Conservation (phyloP, 768 basidiomycete genomes). For the Tylopilus rubrobrunneus region DNA sequence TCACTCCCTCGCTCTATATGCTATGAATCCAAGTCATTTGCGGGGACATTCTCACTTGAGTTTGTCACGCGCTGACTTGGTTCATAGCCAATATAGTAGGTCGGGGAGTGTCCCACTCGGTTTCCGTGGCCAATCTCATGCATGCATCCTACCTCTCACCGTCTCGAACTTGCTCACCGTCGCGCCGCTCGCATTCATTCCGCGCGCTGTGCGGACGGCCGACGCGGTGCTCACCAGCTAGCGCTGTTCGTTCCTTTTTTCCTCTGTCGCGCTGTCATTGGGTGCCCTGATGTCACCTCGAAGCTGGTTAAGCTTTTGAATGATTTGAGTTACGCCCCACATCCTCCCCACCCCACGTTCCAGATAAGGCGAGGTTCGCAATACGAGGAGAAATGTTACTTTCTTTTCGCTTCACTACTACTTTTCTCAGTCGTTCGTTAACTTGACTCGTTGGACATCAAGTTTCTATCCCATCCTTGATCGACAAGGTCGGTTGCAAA, state of each 20-base stretch:
- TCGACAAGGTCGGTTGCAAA: background rate
- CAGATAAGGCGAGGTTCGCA: constrained; percentile 2
- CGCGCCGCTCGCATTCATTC: background rate
- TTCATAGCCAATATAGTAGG: constrained; percentile 60
- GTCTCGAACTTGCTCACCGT: background rate
- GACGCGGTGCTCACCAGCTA: background rate
- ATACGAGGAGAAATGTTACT: background rate
- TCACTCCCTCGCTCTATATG: constrained; percentile 29
- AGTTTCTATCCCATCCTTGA: background rate
- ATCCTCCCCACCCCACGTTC: constrained; percentile 17
- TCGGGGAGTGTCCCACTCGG: constrained; percentile 35
- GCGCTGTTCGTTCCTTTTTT: background rate
- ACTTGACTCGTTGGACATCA: too few species aligned
- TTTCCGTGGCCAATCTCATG: constrained; percentile 6
- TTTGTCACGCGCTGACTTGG: constrained; percentile 36
- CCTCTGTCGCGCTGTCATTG: background rate
- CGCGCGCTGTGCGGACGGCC: too few species aligned
- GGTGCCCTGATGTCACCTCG: background rate
- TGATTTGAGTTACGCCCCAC: constrained; percentile 19
- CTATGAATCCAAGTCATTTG: constrained; percentile 38
- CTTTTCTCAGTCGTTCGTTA: background rate
- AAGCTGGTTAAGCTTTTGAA: constrained; percentile 23
- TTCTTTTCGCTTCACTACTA: background rate
- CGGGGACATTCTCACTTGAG: constrained; percentile 33
- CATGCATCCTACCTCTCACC: background rate